Evolutionary conservation across 139 green algal species (phyloP), one percentile per base, ranked within the genome.

Genomic region (Coelastrella sp.): DNA sequence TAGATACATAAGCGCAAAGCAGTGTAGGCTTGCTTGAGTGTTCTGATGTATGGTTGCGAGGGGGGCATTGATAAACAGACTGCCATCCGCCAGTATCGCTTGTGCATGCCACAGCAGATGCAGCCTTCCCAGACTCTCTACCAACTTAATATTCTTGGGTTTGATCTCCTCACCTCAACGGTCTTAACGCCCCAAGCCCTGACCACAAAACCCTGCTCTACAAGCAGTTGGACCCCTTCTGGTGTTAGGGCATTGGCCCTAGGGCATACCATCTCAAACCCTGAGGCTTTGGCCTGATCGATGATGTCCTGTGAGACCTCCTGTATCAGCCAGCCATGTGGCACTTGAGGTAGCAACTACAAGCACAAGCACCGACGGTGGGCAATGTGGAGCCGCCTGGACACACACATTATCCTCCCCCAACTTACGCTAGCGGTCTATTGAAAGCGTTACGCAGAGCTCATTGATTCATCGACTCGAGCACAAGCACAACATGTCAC

Each of bases 291-390:
- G 2, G 90, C 92, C 32, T 68, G 79, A 58, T 87, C 74, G 5
- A 95, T 47, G 5, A 83, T 14, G 2, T 90, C 78, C 0, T 73
- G 54, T 7, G 86, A 91, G 2, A 93, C 71, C 76, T 94, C 92
- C 16, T 95, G 93, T 0, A 95, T 77, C 14, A 95, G 87, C 93
- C 93, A 95, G 57, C 83, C 89, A 73, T 93, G 92, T 8, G 58
- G 75, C 60, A 95, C 79, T 8, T 58, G 57, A 0, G 92, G 93
- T 56, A 93, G 73, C 85, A 94, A 10, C 93, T 94, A 83, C 74
- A 80, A 14, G 7, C 8, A 6, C 19, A 13, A 64, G 5, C 23
- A 66, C 32, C 32, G 32, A 47, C 32, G 32, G 32, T 47, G 32
- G 32, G 32, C 32, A 47, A 47, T 47, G 32, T 47, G 32, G 32